phyloP scores from a whole-genome alignment of 352 stramenopile species.

The Pythium coloratum region DNA sequence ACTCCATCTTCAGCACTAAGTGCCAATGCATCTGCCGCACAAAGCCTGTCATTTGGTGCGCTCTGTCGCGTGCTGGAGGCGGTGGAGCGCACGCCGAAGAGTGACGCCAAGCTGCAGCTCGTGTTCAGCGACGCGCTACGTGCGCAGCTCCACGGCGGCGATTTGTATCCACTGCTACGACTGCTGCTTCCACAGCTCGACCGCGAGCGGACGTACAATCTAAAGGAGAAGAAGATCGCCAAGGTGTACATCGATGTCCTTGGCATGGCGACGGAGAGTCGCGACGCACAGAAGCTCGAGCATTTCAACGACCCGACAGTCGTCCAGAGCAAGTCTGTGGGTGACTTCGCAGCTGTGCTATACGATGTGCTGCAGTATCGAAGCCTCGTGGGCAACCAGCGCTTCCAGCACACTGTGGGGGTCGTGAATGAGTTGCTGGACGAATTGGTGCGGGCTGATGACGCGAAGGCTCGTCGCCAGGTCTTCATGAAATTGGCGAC shows the following conservation, averaged over 20 bases:
- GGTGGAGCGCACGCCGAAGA: constrained; percentile 70
- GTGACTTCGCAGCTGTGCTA: constrained; percentile 79
- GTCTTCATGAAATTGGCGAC: constrained; percentile 77
- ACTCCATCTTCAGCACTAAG: not conserved
- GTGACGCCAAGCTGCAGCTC: constrained; percentile 70
- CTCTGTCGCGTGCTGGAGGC: constrained; percentile 74
- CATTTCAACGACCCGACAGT: constrained; percentile 83
- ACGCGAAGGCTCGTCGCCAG: constrained; percentile 40
- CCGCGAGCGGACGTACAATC: constrained; percentile 83
- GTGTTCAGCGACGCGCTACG: constrained; percentile 74
- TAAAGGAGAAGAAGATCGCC: constrained; percentile 88
- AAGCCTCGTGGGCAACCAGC: constrained; percentile 38
- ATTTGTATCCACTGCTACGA: constrained; percentile 75
- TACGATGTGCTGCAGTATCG: constrained; percentile 74
- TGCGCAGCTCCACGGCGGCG: constrained; percentile 44
- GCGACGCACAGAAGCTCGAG: constrained; percentile 77
- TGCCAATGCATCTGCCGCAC: constrained; percentile 27
- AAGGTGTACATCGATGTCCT: constrained; percentile 76
- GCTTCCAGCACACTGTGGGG: constrained; percentile 53
- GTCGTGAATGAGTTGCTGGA: constrained; percentile 69
- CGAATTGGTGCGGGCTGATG: constrained; percentile 47
- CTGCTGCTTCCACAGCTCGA: constrained; percentile 80
- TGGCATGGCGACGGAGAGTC: constrained; percentile 58
- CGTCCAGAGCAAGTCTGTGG: constrained; percentile 76
- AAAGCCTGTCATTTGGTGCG: constrained; percentile 61